Evolutionary conservation across 495 filamentous ascomycete species (phyloP).

Genomic region (Podospora pseudopauciseta): DNA sequence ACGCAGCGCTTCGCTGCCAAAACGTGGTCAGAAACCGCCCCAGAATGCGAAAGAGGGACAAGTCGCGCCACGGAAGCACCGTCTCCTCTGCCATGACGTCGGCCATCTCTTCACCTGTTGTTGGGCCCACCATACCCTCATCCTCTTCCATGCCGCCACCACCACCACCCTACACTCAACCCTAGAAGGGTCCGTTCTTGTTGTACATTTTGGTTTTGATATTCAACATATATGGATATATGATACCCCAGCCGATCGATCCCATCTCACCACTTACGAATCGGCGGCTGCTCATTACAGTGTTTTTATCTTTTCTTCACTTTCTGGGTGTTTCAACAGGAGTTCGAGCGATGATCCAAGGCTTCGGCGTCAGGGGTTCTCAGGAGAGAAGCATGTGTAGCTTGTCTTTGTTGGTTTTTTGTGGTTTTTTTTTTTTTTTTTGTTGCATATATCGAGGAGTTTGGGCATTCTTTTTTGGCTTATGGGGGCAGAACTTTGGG

Average conservation of each 20-base stretch:
- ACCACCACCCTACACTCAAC: background rate
- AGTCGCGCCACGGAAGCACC: slow-evolving; percentile 17
- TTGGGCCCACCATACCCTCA: slow-evolving; percentile 8
- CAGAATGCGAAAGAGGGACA: slow-evolving; percentile 42
- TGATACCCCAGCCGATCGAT: background rate
- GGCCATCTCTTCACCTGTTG: slow-evolving; percentile 18
- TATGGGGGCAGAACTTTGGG: slow-evolving; percentile 1
- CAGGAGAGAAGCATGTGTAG: slow-evolving; percentile 7
- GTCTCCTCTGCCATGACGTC: slow-evolving; percentile 22
- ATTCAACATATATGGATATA: background rate
- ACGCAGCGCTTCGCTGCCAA: slow-evolving; percentile 40
- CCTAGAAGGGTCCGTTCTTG: background rate
- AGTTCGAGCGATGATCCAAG: slow-evolving; percentile 7
- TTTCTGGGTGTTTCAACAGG: slow-evolving; percentile 7
- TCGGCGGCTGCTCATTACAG: background rate
- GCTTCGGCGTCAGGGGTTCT: background rate
- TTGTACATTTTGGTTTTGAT: background rate
- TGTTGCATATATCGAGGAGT: background rate
- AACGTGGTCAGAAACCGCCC: slow-evolving; percentile 42
- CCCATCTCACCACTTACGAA: background rate
- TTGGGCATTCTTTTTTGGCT: background rate
- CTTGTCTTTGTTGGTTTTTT: background rate
- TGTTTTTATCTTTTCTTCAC: background rate
- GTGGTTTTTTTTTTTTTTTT: background rate
- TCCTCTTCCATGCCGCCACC: slow-evolving; percentile 11